Conservation (phyloP, 176 grass and related monocot genomes). For the Musa beccarii region DNA sequence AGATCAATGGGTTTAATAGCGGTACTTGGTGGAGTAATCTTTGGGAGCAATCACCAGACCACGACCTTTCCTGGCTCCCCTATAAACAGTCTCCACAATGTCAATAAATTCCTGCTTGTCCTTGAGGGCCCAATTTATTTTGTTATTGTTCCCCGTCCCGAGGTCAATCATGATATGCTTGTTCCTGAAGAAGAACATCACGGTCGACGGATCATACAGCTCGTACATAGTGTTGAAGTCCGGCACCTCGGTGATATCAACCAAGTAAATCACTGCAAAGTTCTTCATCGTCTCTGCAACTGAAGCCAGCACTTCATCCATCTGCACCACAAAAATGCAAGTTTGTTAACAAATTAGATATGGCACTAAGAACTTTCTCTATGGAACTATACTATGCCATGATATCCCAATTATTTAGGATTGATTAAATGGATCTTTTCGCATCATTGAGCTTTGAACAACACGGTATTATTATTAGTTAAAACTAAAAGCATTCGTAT, state of each 20-base stretch:
- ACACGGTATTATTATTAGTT: too few relatives aligned
- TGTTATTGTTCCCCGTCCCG: conserved; percentile 91
- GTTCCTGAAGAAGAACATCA: conserved; percentile 98
- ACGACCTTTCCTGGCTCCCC: conserved; percentile 71
- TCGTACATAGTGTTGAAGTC: conserved; percentile 96
- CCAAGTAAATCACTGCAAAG: conserved; percentile 74
- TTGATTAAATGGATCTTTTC: too few relatives aligned
- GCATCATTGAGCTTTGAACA: too few relatives aligned
- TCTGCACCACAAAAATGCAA: conserved; percentile 24
- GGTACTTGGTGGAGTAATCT: conserved; percentile 88
- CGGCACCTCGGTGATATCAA: conserved; percentile 74
- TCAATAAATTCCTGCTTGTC: conserved; percentile 94
- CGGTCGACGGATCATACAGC: conserved; percentile 71
- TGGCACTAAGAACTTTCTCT: too few relatives aligned
- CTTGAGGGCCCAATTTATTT: conserved; percentile 91
- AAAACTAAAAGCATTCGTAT: too few relatives aligned
- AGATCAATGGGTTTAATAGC: conserved; percentile 22
- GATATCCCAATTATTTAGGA: too few relatives aligned
- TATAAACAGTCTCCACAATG: conserved; percentile 89
- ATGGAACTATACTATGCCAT: too few relatives aligned
- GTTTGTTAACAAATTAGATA: too few relatives aligned
- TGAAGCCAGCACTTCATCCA: conserved; percentile 73
- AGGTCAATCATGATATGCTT: conserved; percentile 99
- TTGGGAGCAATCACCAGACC: conserved; percentile 81
- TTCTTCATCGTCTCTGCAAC: conserved; percentile 92